phyloP scores from a whole-genome alignment of 2,329 filamentous ascomycete species.

The Penicillium sp. region DNA sequence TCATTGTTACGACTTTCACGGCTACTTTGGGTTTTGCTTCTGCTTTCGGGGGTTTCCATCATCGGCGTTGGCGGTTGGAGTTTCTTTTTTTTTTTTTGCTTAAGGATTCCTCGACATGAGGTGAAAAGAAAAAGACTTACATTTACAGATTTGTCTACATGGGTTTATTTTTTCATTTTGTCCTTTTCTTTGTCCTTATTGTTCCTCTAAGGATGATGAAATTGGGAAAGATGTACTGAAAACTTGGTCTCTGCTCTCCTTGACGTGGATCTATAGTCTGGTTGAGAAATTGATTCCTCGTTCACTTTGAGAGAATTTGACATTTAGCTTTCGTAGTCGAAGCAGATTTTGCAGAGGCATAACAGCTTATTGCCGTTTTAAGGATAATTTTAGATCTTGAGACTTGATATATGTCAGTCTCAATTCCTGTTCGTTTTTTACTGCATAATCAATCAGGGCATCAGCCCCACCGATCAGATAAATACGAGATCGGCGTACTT shows the following conservation, averaged over 20 bases:
- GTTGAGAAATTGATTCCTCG: background rate
- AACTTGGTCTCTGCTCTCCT: background rate
- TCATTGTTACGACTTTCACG: background rate
- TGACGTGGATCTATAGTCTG: background rate
- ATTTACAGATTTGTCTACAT: slow-evolving; percentile 1
- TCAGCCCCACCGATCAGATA: background rate
- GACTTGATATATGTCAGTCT: background rate
- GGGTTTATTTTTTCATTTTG: background rate
- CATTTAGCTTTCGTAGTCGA: background rate
- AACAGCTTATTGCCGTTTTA: too few relatives aligned
- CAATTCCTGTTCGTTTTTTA: background rate
- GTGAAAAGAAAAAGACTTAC: slow-evolving; percentile 7
- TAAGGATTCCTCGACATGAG: background rate
- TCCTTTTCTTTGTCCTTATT: too few relatives aligned
- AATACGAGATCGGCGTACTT: background rate
- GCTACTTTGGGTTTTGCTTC: slow-evolving; percentile 1
- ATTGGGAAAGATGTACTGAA: background rate
- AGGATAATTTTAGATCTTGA: too few relatives aligned
- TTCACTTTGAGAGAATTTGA: background rate
- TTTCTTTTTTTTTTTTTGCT: background rate
- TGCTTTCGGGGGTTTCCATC: slow-evolving; percentile 1
- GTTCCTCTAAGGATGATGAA: background rate
- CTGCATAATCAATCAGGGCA: background rate
- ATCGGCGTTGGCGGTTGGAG: background rate
- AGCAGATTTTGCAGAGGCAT: too few relatives aligned